Evolutionary conservation across 306 rosid species (phyloP).

Genomic region (Comarum palustre): DNA sequence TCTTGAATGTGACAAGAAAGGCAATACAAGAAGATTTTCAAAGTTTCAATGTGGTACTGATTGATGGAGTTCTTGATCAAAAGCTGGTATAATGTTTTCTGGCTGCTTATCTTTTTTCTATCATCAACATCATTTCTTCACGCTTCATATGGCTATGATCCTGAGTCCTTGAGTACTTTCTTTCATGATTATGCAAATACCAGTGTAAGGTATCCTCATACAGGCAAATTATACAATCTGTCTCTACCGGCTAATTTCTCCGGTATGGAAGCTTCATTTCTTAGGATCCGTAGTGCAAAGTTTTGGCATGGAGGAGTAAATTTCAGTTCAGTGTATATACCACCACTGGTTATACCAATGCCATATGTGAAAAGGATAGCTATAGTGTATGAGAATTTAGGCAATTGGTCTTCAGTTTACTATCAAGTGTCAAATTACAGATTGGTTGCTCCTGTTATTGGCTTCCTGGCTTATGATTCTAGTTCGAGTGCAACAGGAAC

Average conservation of each 20-base stretch:
- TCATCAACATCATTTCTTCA: constrained; percentile 26
- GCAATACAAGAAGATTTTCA: constrained; percentile 23
- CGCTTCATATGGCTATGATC: constrained; percentile 29
- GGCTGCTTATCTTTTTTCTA: constrained; percentile 35
- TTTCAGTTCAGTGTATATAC: constrained; percentile 44
- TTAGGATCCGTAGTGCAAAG: constrained; percentile 45
- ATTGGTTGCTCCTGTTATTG: constrained; percentile 70
- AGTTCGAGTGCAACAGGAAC: constrained; percentile 16
- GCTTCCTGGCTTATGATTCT: constrained; percentile 57
- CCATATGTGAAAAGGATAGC: constrained; percentile 52
- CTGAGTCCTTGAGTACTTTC: constrained; percentile 38
- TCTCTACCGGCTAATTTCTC: constrained; percentile 67
- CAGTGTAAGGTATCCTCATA: constrained; percentile 31
- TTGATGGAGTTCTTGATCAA: constrained; percentile 44
- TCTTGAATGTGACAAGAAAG: constrained; percentile 31
- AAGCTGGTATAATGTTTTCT: constrained; percentile 37
- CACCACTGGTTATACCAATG: constrained; percentile 41
- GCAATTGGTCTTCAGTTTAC: constrained; percentile 70
- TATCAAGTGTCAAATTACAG: constrained; percentile 54
- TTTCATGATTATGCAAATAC: constrained; percentile 40
- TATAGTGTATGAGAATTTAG: constrained; percentile 63
- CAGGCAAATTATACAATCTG: constrained; percentile 53
- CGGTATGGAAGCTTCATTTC: constrained; percentile 51
- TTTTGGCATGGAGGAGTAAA: constrained; percentile 57
- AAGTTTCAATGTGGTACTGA: constrained; percentile 27